A percentile compares a stretch with the other conserved stretches of the same genome.
phyloP scores from a whole-genome alignment of 306 rosid species.

The Lathyrus tuberosus region DNA sequence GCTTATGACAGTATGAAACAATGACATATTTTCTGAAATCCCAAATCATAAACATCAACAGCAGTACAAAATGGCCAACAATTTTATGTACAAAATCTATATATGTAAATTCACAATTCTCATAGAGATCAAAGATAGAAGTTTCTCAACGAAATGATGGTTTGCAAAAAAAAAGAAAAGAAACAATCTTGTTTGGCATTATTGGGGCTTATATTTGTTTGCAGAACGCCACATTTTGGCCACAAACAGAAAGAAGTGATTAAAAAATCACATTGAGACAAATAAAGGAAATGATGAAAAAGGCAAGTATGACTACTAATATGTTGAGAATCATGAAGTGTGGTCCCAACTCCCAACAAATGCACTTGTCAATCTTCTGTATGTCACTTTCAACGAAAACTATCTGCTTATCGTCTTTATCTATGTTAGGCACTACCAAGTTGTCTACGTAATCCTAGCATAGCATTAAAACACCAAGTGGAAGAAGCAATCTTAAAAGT shows the following conservation, averaged over 20 bases:
- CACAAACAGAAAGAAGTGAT: constrained; percentile 3
- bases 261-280: constrained; percentile 21
- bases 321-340: constrained; percentile 20
- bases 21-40: constrained; percentile 5
- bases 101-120: constrained; percentile 27
- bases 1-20: constrained; percentile 20
- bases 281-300: constrained; percentile 35
- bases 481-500: constrained; percentile 34
- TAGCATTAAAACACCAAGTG: constrained; percentile 14
- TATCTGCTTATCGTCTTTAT: constrained; percentile 28
- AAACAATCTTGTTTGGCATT: constrained; percentile 22
- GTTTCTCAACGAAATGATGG: constrained; percentile 1
- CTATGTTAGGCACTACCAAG: constrained; percentile 39
- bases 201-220: constrained; percentile 33
- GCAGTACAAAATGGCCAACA: constrained; percentile 25
- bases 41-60: constrained; percentile 18
- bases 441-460: constrained; percentile 28
- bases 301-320: neutral
- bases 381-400: constrained; percentile 33
- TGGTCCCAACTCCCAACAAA: constrained; percentile 40
- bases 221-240: no score
- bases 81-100: constrained; percentile 6
- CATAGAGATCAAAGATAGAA: constrained; percentile 27
- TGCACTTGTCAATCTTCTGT: constrained; percentile 26
- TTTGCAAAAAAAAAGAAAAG: constrained; percentile 18